Evolutionary conservation across 2,329 filamentous ascomycete species (phyloP).

Genomic region (Clonostachys rosea): DNA sequence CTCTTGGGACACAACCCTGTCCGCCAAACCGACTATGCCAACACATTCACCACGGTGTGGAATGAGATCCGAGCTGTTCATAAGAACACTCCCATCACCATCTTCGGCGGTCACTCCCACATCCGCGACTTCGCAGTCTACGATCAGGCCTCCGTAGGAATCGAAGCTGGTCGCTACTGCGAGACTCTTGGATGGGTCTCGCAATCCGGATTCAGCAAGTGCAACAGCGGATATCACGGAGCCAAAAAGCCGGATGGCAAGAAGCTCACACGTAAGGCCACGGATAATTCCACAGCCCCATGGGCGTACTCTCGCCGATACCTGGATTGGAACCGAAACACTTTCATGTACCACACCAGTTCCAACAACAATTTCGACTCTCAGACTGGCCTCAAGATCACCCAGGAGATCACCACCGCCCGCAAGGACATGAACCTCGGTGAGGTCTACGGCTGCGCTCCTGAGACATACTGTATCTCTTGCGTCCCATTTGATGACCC

Average conservation of each 20-base stretch:
- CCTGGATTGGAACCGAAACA: constrained; percentile 64
- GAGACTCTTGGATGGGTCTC: constrained; percentile 65
- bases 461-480: constrained; percentile 51
- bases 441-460: constrained; percentile 54
- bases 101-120: constrained; percentile 62
- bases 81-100: constrained; percentile 55
- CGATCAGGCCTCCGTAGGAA: constrained; percentile 54
- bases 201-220: constrained; percentile 52
- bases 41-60: constrained; percentile 40
- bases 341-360: constrained; percentile 59
- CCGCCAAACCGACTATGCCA: constrained; percentile 32
- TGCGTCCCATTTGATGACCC: constrained; percentile 47
- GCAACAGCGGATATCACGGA: constrained; percentile 33
- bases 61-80: constrained; percentile 52
- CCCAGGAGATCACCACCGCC: constrained; percentile 40
- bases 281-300: constrained; percentile 25
- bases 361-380: constrained; percentile 48
- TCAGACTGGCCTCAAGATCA: constrained; percentile 36
- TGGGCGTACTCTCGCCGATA: constrained; percentile 54
- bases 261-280: constrained; percentile 32
- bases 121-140: constrained; percentile 62
- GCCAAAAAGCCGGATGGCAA: constrained; percentile 26
- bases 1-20: constrained; percentile 61
- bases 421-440: constrained; percentile 51
- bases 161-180: constrained; percentile 63